Percentiles rank a stretch among this genome's conserved stretches.
Evolutionary conservation across 1,284 basidiomycete genomes (phyloP).

Genomic region (Apiotrichum laibachii): DNA sequence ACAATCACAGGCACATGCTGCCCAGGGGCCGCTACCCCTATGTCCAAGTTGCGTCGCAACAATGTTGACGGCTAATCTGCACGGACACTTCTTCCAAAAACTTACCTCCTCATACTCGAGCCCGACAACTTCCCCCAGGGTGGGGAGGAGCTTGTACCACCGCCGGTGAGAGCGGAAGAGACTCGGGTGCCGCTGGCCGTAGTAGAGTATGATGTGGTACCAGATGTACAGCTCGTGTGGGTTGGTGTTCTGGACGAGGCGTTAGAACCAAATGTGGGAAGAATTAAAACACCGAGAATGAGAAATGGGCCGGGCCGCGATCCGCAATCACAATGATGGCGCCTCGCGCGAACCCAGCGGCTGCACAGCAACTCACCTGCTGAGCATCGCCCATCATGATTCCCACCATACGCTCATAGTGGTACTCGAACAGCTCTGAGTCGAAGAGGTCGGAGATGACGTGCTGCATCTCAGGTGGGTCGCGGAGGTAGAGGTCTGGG

Average conservation of each 20-base stretch:
- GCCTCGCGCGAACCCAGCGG: no score
- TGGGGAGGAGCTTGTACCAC: slow-evolving; percentile 75
- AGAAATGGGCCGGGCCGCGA: no score
- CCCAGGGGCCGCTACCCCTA: no score
- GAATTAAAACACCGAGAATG: no score
- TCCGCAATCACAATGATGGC: no score
- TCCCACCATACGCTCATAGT: slow-evolving; percentile 84
- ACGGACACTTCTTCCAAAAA: neutral
- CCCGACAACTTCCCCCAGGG: slow-evolving; percentile 61
- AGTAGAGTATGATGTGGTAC: slow-evolving; percentile 71
- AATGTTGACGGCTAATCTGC: neutral
- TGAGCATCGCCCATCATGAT: slow-evolving; percentile 65
- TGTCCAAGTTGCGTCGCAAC: neutral
- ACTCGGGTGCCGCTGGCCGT: slow-evolving; percentile 66
- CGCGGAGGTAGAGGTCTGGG: slow-evolving; percentile 76
- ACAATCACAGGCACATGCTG: slow-evolving; percentile 1
- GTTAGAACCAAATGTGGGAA: neutral
- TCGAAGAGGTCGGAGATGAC: slow-evolving; percentile 70
- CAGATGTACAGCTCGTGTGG: slow-evolving; percentile 79
- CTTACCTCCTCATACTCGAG: slow-evolving; percentile 49
- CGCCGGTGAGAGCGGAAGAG: slow-evolving; percentile 75
- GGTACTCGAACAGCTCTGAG: slow-evolving; percentile 79
- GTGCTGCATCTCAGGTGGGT: slow-evolving; percentile 73
- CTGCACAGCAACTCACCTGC: slow-evolving; percentile 55
- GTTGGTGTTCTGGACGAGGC: slow-evolving; percentile 66